Base-by-base conservation (phyloP, 2,329 filamentous ascomycete genomes). In the Fusarium beomiforme region DNA sequence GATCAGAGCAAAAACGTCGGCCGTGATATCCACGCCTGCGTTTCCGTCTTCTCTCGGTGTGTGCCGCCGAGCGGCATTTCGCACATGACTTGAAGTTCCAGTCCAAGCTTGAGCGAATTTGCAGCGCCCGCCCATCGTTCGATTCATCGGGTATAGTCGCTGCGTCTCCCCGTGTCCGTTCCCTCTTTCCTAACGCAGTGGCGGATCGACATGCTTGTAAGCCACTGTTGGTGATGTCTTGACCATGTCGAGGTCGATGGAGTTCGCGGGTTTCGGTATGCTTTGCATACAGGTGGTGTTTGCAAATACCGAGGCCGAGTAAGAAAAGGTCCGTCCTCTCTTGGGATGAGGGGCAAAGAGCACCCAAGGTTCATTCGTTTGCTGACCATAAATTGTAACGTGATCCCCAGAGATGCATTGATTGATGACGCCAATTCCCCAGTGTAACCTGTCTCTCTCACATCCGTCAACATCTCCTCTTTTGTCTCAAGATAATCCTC, bases 311-410 rank as follows among this genome's bases (percentile, higher is more conserved):
- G 67, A 70, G 64, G 64, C 59, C 53, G 39, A 53, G 46, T n/a
- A 49, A 33, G 46, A 49, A 51, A 51, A 47, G 29, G 26, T 53
- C 29, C 39, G 42, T 54, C 12, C 36, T 41, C 14, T 41, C 43
- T 68, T 69, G 54, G 49, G 53, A 71, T 44, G 69, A 68, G 68
- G 63, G 67, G 67, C 58, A 50, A 56, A 44, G 6, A 17, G 49
- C 17, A 56, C n/a, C 29, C 42, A 41, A 31, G 16, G 39, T 62
- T 62, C 26, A 34, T 56, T 39, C 51, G 29, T 39, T 47, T 72
- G 68, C 69, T 69, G 69, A 71, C 64, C 69, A 71, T 72, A 71
- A 72, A 72, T 71, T 72, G 64, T 69, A 71, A 69, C 69, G 69
- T 65, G 26, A 54, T 73, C 72, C 72, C 72, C 70, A 59, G 43